Conservation (phyloP, 768 basidiomycete genomes). For the Termitomyces sp. region DNA sequence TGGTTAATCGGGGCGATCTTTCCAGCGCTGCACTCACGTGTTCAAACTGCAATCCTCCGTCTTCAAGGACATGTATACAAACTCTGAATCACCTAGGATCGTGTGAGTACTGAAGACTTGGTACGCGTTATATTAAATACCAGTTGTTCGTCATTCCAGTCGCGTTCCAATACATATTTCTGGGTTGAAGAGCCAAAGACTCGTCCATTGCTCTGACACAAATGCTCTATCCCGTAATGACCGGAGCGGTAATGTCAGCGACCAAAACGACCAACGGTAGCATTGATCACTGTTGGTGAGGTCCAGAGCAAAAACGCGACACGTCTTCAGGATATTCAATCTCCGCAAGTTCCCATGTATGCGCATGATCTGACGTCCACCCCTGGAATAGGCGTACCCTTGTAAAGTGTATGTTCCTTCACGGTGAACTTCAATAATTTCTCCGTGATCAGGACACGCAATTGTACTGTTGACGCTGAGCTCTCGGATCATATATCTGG, state of each 20-base stretch:
- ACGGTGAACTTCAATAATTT: conserved; percentile 25
- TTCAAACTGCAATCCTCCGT: conserved; percentile 41
- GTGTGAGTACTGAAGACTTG: background rate
- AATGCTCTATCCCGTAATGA: conserved; percentile 30
- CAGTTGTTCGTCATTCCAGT: conserved; percentile 62
- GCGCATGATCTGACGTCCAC: conserved; percentile 48
- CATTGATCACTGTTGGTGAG: conserved; percentile 42
- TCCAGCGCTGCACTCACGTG: conserved; percentile 26
- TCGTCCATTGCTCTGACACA: conserved; percentile 55
- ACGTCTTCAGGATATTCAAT: conserved; percentile 44
- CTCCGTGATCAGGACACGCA: conserved; percentile 50
- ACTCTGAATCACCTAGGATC: conserved; percentile 52
- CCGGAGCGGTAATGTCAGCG: conserved; percentile 28
- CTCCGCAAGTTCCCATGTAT: conserved; percentile 41
- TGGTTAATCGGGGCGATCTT: background rate
- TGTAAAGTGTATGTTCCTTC: conserved; percentile 32
- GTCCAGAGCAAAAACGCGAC: conserved; percentile 33
- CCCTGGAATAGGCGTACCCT: conserved; percentile 62
- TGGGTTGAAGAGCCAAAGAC: conserved; percentile 40
- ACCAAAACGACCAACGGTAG: conserved; percentile 65
- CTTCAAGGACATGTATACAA: conserved; percentile 33
- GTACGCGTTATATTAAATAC: conserved; percentile 22
- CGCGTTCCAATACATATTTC: conserved; percentile 58
- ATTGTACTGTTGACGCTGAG: conserved; percentile 58
- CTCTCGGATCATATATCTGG: conserved; percentile 41